Percentiles rank a stretch among this genome's conserved stretches.
phyloP scores from a whole-genome alignment of 352 stramenopile species.

The Phytophthora hybrid region DNA sequence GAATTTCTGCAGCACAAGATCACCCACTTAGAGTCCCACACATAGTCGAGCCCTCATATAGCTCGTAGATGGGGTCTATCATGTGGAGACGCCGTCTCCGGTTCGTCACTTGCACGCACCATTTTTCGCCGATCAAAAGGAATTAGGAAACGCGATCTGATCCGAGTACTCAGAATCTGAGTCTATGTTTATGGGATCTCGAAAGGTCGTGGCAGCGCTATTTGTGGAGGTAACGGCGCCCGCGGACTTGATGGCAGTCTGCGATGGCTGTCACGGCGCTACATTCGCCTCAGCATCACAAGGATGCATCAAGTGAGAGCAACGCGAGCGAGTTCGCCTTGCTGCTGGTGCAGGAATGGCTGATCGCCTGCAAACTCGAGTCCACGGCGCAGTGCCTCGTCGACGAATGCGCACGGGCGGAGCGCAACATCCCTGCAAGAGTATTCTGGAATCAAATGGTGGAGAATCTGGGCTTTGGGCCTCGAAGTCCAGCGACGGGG shows the following conservation, averaged over 20 bases:
- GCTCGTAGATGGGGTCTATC: neutral
- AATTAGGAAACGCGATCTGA: neutral
- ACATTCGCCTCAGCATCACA: slow-evolving; percentile 5
- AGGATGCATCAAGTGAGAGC: slow-evolving; percentile 1
- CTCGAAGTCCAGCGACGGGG: slow-evolving; percentile 23
- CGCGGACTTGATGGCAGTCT: neutral
- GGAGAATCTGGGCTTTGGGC: slow-evolving; percentile 24
- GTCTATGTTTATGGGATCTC: neutral
- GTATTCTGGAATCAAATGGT: slow-evolving; percentile 35
- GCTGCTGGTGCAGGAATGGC: slow-evolving; percentile 63
- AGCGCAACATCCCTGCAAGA: slow-evolving; percentile 25
- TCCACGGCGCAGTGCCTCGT: slow-evolving; percentile 49
- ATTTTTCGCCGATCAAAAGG: neutral
- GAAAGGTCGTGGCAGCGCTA: slow-evolving; percentile 11
- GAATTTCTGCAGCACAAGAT: slow-evolving; percentile 43
- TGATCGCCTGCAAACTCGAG: slow-evolving; percentile 41
- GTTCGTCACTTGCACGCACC: neutral
- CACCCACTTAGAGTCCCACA: neutral
- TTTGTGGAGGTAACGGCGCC: neutral
- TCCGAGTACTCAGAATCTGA: neutral
- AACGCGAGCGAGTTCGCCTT: slow-evolving; percentile 24
- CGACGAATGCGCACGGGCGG: slow-evolving; percentile 43
- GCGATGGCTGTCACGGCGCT: slow-evolving; percentile 22
- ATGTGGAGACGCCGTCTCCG: neutral
- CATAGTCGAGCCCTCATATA: neutral